Conservation (phyloP, 2,329 filamentous ascomycete genomes). For the Scortechinia acanthostroma region DNA sequence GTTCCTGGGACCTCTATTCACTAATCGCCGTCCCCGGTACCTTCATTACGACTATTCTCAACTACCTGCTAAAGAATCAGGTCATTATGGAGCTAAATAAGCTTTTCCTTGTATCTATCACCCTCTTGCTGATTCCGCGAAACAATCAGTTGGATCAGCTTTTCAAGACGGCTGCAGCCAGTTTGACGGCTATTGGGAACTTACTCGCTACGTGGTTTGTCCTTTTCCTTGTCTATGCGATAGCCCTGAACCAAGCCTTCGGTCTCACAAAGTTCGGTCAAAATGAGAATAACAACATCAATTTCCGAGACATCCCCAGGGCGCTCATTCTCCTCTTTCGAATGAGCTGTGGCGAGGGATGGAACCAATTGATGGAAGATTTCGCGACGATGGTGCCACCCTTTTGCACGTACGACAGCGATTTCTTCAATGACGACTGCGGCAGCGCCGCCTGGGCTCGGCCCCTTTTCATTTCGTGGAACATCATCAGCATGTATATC, state of each 20-base stretch:
- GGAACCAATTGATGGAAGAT: conserved; percentile 96
- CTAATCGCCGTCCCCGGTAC: conserved; percentile 73
- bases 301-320: conserved; percentile 89
- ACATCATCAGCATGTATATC: conserved; percentile 99
- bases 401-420: conserved; percentile 64
- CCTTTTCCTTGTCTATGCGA: conserved; percentile 90
- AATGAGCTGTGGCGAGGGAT: conserved; percentile 88
- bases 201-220: conserved; percentile 95
- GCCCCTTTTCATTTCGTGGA: conserved; percentile 89
- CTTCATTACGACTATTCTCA: conserved; percentile 69
- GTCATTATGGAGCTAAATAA: conserved; percentile 81
- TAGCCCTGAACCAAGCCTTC: conserved; percentile 91
- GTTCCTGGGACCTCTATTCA: conserved; percentile 92
- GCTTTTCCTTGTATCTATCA: conserved; percentile 82
- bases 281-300: conserved; percentile 71
- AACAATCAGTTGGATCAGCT: conserved; percentile 96
- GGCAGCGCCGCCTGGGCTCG: conserved; percentile 85
- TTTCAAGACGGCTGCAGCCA: conserved; percentile 96
- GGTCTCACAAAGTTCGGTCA: conserved; percentile 81
- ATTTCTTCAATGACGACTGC: conserved; percentile 85
- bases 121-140: conserved; percentile 83
- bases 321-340: conserved; percentile 88
- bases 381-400: conserved; percentile 75
- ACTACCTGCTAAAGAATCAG: conserved; percentile 59
- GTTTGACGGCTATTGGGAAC: conserved; percentile 82